Evolutionary conservation across 257 asterid genomes (phyloP).

Genomic region (Echium plantagineum): DNA sequence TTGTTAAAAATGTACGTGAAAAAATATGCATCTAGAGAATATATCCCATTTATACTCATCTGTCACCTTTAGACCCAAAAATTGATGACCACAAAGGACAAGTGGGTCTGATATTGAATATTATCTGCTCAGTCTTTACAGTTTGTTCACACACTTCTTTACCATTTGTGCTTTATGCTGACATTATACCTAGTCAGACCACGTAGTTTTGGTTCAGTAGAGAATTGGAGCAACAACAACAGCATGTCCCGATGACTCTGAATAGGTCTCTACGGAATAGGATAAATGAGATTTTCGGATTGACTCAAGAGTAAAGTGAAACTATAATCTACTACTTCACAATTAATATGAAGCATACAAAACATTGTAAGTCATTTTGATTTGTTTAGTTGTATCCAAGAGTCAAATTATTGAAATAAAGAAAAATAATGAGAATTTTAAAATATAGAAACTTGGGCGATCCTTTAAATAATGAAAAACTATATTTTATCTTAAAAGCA

Average conservation of each 20-base stretch:
- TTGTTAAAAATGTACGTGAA: not conserved
- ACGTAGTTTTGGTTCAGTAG: conserved; percentile 27
- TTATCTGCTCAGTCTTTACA: not conserved
- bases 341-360: too few relatives aligned
- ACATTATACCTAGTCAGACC: conserved; percentile 20
- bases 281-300: too few relatives aligned
- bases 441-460: conserved; percentile 27
- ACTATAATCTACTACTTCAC: too few relatives aligned
- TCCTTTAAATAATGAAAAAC: conserved; percentile 6
- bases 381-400: too few relatives aligned
- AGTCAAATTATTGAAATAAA: not conserved
- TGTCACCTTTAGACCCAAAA: conserved; percentile 3
- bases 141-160: not conserved
- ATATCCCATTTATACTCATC: not conserved
- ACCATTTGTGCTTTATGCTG: conserved; percentile 18
- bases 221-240: not conserved
- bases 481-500: conserved; percentile 3
- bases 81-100: not conserved
- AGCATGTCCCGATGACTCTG: too few relatives aligned
- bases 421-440: not conserved
- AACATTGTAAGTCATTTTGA: too few relatives aligned
- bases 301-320: too few relatives aligned
- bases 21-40: not conserved
- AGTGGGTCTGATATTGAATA: conserved; percentile 2
- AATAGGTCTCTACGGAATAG: too few relatives aligned